phyloP scores from a whole-genome alignment of 495 filamentous ascomycete species.

The Penicillium chermesinum region DNA sequence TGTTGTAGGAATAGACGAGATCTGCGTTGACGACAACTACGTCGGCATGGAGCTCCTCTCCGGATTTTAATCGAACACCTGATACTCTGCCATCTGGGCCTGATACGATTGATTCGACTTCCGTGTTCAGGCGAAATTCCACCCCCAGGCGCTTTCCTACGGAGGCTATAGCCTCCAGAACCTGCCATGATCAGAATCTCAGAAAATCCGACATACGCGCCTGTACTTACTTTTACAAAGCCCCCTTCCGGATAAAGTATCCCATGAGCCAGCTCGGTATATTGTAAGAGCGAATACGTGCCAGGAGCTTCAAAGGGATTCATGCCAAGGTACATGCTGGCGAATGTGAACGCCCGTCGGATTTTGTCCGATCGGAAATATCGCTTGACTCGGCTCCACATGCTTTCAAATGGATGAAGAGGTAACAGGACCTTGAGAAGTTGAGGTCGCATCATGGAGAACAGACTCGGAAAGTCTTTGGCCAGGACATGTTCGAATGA shows the following conservation, averaged over 20 bases:
- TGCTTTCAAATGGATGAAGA: slow-evolving; percentile 61
- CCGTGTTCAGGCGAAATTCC: slow-evolving; percentile 49
- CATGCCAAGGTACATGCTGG: slow-evolving; percentile 77
- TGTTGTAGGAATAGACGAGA: slow-evolving; percentile 64
- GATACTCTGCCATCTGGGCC: slow-evolving; percentile 40
- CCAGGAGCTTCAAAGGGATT: slow-evolving; percentile 65
- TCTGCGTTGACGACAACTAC: slow-evolving; percentile 64
- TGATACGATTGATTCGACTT: slow-evolving; percentile 46
- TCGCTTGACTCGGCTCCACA: slow-evolving; percentile 51
- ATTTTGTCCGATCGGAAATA: slow-evolving; percentile 65
- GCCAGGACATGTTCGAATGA: slow-evolving; percentile 55
- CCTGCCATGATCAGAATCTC: slow-evolving; percentile 13
- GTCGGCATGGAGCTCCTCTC: slow-evolving; percentile 52
- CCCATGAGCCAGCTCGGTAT: slow-evolving; percentile 65
- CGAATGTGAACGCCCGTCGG: slow-evolving; percentile 64
- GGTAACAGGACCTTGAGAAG: slow-evolving; percentile 49
- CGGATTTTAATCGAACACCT: slow-evolving; percentile 50
- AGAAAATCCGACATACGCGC: too few relatives aligned
- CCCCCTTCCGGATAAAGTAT: slow-evolving; percentile 70
- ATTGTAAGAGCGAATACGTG: slow-evolving; percentile 67
- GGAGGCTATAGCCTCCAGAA: slow-evolving; percentile 50
- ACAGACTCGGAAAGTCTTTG: slow-evolving; percentile 54
- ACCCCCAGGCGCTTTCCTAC: slow-evolving; percentile 54
- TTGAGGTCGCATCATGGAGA: slow-evolving; percentile 44
- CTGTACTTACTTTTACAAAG: slow-evolving; percentile 43